Evolutionary conservation across 495 filamentous ascomycete genomes (phyloP).

Genomic region (Aspergillus sclerotiicarbonarius): DNA sequence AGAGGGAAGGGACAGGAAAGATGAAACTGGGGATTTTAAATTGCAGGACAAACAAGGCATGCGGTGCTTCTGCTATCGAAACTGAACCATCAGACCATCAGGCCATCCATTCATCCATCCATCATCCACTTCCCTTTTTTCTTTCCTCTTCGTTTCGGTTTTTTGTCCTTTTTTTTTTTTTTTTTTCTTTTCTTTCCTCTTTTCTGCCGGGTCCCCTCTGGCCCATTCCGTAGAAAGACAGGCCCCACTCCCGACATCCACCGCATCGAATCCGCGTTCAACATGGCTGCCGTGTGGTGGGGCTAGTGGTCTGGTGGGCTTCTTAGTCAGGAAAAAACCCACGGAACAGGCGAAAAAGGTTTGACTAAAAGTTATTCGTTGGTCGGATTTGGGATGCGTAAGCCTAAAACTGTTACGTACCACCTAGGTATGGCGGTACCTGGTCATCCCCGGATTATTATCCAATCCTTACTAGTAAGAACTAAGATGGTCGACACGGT

Average conservation of each 20-base stretch:
- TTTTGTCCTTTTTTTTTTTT: background rate
- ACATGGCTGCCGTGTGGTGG: background rate
- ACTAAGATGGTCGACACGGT: too few relatives aligned
- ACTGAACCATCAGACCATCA: constrained; percentile 7
- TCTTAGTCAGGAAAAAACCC: background rate
- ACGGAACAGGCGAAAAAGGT: background rate
- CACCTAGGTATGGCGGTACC: too few relatives aligned
- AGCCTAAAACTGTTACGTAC: too few relatives aligned
- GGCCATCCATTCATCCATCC: background rate
- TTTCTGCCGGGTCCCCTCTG: background rate
- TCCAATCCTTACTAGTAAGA: too few relatives aligned
- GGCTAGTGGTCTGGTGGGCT: constrained; percentile 5
- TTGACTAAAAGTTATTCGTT: background rate
- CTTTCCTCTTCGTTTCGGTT: background rate
- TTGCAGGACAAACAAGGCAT: background rate
- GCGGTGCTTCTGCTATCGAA: constrained; percentile 3
- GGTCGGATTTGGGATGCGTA: background rate
- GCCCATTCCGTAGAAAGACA: background rate
- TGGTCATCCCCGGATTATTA: too few relatives aligned
- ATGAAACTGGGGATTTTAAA: constrained; percentile 4
- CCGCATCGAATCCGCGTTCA: constrained; percentile 10
- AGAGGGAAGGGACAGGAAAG: constrained; percentile 7
- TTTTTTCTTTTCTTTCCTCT: constrained; percentile 2
- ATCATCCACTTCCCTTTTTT: background rate
- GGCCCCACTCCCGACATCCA: background rate